A percentile compares a stretch with the other conserved stretches of the same genome.
phyloP scores from a whole-genome alignment of 2,329 filamentous ascomycete genomes.

The Pseudogymnoascus sp. region DNA sequence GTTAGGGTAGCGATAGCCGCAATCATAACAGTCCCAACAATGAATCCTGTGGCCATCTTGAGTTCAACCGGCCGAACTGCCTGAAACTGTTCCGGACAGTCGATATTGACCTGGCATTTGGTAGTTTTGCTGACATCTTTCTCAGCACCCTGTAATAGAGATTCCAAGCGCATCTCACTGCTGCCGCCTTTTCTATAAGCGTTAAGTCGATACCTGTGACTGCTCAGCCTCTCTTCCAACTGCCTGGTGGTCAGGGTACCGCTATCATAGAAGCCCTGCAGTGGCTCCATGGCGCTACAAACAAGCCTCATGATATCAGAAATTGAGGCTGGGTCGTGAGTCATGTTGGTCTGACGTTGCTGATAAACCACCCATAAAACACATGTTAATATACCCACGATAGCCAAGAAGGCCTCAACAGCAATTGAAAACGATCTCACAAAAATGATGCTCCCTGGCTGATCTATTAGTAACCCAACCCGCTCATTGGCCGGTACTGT shows the following conservation, averaged over 20 bases:
- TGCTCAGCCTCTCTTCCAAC: background rate
- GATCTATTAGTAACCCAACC: constrained; percentile 8
- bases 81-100: background rate
- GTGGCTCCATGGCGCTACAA: constrained; percentile 5
- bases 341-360: constrained; percentile 19
- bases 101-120: background rate
- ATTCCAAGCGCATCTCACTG: background rate
- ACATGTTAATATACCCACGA: constrained; percentile 18
- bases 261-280: constrained; percentile 6
- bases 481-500: background rate
- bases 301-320: constrained; percentile 22
- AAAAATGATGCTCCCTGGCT: constrained; percentile 17
- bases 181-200: background rate
- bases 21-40: background rate
- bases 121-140: background rate
- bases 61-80: constrained; percentile 19
- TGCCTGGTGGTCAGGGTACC: background rate
- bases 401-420: constrained; percentile 22
- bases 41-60: constrained; percentile 11
- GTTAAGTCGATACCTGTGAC: background rate
- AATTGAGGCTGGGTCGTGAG: constrained; percentile 25
- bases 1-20: constrained; percentile 12
- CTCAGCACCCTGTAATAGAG: background rate
- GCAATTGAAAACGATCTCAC: constrained; percentile 22
- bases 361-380: constrained; percentile 18